Evolutionary conservation across 2,329 filamentous ascomycete genomes (phyloP).

Genomic region (Epichloe uncinata): DNA sequence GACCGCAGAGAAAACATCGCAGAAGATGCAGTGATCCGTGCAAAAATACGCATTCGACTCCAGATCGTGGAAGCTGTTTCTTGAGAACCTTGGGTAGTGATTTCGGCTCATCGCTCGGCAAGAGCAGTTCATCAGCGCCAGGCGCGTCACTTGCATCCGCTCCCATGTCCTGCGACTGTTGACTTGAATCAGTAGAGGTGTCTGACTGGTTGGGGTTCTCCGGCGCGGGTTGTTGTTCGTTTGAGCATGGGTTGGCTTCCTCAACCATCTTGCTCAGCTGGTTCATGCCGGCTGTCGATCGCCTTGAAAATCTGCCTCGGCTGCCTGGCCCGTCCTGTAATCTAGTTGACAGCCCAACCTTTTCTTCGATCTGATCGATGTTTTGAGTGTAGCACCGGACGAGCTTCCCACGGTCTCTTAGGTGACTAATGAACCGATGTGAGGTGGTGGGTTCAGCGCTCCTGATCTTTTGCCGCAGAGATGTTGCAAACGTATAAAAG

Average conservation of each 20-base stretch:
- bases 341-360: slow-evolving; percentile 52
- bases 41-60: slow-evolving; percentile 55
- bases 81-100: slow-evolving; percentile 6
- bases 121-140: slow-evolving; percentile 9
- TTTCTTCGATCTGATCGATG: slow-evolving; percentile 60
- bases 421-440: slow-evolving; percentile 54
- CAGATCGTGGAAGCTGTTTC: slow-evolving; percentile 21
- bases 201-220: slow-evolving; percentile 6
- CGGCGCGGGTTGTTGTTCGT: slow-evolving; percentile 6
- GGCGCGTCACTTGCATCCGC: slow-evolving; percentile 6
- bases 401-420: slow-evolving; percentile 53
- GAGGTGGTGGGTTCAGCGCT: slow-evolving; percentile 51
- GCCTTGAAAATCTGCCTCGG: slow-evolving; percentile 44
- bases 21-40: slow-evolving; percentile 55
- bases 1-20: slow-evolving; percentile 49
- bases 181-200: slow-evolving; percentile 2
- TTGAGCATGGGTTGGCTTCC: slow-evolving; percentile 12
- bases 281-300: slow-evolving; percentile 22
- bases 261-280: slow-evolving; percentile 26
- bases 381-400: slow-evolving; percentile 65
- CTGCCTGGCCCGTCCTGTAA: slow-evolving; percentile 48
- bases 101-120: slow-evolving; percentile 10
- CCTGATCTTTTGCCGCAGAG: slow-evolving; percentile 48
- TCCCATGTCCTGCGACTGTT: slow-evolving; percentile 3
- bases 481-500: slow-evolving; percentile 61